Percentiles rank a stretch among this genome's conserved stretches.
Evolutionary conservation across 176 grass and related monocot species (phyloP).

Genomic region (Oryza brachyantha): DNA sequence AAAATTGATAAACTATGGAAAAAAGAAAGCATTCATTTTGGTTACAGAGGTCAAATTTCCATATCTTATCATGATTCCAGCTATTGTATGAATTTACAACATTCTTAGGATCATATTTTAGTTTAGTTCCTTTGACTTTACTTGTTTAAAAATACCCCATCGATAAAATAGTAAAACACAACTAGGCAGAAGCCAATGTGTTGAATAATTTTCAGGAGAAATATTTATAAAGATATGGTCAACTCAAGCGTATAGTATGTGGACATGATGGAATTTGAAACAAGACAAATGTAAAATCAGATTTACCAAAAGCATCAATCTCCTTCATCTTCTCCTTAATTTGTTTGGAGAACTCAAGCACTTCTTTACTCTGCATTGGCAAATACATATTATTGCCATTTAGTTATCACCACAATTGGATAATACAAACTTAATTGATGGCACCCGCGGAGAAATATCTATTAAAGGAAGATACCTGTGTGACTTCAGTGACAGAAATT

Average conservation of each 20-base stretch:
- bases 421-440: conserved; percentile 15
- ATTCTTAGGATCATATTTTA: not conserved
- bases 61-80: not conserved
- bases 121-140: not conserved
- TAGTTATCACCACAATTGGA: conserved; percentile 11
- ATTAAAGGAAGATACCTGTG: conserved; percentile 55
- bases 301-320: conserved; percentile 74
- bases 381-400: conserved; percentile 15
- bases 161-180: not conserved
- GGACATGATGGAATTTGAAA: not conserved
- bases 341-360: conserved; percentile 77
- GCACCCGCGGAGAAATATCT: not conserved
- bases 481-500: conserved; percentile 86
- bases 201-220: not conserved
- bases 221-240: not conserved
- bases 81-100: not conserved
- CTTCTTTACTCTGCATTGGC: conserved; percentile 67
- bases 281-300: not conserved
- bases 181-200: not conserved
- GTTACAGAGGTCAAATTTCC: not conserved
- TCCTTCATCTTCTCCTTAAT: conserved; percentile 97
- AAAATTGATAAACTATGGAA: not conserved
- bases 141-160: not conserved
- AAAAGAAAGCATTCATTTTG: not conserved
- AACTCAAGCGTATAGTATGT: not conserved